Conservation (phyloP, 2,329 filamentous ascomycete species). For the Ambrosiella cleistominuta region DNA sequence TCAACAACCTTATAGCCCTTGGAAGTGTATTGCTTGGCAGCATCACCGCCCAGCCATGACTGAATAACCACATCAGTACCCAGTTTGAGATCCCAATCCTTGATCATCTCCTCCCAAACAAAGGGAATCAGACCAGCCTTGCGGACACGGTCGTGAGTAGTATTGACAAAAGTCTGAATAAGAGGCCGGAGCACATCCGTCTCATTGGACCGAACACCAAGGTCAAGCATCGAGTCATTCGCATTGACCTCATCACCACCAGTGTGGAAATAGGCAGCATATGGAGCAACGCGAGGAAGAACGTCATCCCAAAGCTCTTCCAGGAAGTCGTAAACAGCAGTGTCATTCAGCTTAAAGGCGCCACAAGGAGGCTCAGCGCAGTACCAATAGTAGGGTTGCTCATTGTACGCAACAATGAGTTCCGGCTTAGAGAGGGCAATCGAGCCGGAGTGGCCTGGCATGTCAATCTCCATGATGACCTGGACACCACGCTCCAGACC, state of each 20-base stretch:
- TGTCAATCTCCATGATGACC: conserved; percentile 61
- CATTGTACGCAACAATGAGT: conserved; percentile 47
- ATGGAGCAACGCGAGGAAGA: conserved; percentile 51
- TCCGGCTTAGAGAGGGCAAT: conserved; percentile 52
- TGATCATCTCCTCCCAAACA: conserved; percentile 77
- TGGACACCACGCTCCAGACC: conserved; percentile 51
- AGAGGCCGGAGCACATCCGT: conserved; percentile 50
- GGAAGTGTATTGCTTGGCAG: conserved; percentile 41
- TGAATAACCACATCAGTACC: conserved; percentile 58
- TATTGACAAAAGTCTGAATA: conserved; percentile 60
- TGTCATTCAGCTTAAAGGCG: conserved; percentile 59
- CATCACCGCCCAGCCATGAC: conserved; percentile 51
- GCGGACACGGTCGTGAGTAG: conserved; percentile 47
- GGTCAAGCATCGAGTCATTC: conserved; percentile 57
- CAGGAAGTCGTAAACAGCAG: conserved; percentile 52
- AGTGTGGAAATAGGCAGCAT: conserved; percentile 63
- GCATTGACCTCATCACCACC: conserved; percentile 77
- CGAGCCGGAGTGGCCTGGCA: conserved; percentile 60
- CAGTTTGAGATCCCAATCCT: conserved; percentile 60
- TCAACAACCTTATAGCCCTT: conserved; percentile 54
- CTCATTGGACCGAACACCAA: conserved; percentile 50
- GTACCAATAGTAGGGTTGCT: conserved; percentile 38
- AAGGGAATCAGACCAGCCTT: conserved; percentile 50
- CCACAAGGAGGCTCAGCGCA: conserved; percentile 48
- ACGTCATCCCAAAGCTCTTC: conserved; percentile 58